Percentiles rank a stretch among this genome's conserved stretches.
Evolutionary conservation across 2,329 filamentous ascomycete genomes (phyloP).

Genomic region (Sporothrix luriei): DNA sequence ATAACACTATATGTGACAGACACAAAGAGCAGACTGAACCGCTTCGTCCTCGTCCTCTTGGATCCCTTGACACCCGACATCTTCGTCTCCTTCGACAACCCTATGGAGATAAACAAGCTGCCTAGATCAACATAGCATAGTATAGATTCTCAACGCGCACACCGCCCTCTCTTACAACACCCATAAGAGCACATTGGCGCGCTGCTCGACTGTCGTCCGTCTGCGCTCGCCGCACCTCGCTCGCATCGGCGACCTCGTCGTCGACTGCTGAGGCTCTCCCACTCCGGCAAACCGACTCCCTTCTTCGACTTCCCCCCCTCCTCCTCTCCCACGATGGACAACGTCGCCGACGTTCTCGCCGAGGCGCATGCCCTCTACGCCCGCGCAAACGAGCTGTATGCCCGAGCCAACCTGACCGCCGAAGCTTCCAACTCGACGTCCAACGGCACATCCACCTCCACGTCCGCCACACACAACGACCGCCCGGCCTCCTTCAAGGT

Average conservation of each 20-base stretch:
- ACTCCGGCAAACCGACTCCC: neutral
- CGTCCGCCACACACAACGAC: constrained; percentile 31
- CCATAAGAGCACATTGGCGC: neutral
- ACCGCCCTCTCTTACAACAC: neutral
- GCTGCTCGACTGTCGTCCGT: neutral
- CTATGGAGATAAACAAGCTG: constrained; percentile 10
- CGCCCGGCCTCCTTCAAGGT: constrained; percentile 71
- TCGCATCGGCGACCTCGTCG: constrained; percentile 31
- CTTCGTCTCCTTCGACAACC: neutral
- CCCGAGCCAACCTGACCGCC: constrained; percentile 47
- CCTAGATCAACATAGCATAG: neutral
- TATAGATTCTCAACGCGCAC: neutral
- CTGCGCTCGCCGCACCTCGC: constrained; percentile 14
- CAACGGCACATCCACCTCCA: constrained; percentile 15
- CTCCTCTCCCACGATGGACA: constrained; percentile 39
- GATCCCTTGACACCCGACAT: neutral
- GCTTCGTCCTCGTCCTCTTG: neutral
- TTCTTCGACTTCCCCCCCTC: neutral
- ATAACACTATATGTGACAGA: no score
- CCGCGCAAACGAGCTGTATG: constrained; percentile 44
- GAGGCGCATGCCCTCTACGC: constrained; percentile 40
- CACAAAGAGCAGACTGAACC: neutral
- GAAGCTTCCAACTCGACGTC: constrained; percentile 32
- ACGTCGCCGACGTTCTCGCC: constrained; percentile 37
- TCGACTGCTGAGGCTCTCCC: constrained; percentile 28